Conservation (phyloP, 2,329 filamentous ascomycete species). For the Penicillium expansum region DNA sequence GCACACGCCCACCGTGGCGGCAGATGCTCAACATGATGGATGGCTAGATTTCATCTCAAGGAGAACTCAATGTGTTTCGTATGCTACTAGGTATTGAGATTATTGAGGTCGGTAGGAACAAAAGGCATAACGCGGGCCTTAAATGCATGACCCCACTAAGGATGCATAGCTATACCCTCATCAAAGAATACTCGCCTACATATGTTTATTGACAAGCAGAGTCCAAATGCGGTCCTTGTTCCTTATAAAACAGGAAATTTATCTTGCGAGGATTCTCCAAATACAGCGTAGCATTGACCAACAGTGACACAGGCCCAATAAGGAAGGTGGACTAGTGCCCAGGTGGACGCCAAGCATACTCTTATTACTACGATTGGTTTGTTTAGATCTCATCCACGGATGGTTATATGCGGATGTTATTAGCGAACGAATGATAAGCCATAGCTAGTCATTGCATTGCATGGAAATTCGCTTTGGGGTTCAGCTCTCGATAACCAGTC, state of each 20-base stretch:
- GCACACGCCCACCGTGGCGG: too few species aligned
- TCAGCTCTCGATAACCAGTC: background rate
- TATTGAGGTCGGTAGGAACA: too few species aligned
- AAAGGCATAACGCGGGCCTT: too few species aligned
- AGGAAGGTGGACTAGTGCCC: background rate
- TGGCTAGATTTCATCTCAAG: too few species aligned
- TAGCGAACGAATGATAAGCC: background rate
- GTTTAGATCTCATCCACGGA: background rate
- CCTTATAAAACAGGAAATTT: background rate
- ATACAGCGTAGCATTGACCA: background rate
- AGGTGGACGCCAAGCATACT: background rate
- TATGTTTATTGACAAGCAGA: background rate
- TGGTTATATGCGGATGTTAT: background rate
- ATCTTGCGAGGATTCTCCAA: background rate
- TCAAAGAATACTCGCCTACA: too few species aligned
- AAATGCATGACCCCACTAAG: too few species aligned
- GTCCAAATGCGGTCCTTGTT: background rate
- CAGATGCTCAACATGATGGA: too few species aligned
- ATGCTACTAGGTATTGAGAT: too few species aligned
- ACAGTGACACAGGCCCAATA: background rate
- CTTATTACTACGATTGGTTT: background rate
- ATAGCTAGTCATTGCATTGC: background rate
- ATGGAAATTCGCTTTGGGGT: background rate
- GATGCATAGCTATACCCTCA: too few species aligned
- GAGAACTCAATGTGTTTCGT: too few species aligned